Evolutionary conservation across 495 filamentous ascomycete genomes (phyloP).

Genomic region (Stereocaulon alpinum): DNA sequence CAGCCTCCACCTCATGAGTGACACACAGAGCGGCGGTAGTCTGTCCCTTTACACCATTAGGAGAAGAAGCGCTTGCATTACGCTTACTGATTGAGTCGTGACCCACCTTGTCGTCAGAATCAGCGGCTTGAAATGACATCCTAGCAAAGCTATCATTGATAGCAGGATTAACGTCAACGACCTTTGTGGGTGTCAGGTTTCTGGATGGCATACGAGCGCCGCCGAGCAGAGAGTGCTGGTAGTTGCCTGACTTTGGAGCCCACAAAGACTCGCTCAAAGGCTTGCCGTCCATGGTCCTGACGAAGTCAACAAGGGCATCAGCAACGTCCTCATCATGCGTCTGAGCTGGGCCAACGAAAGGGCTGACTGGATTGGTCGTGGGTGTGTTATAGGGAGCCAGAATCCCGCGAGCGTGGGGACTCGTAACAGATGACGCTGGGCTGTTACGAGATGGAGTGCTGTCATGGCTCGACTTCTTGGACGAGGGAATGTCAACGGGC

Average conservation of each 20-base stretch:
- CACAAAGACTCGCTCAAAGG: slow-evolving; percentile 14
- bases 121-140: slow-evolving; percentile 18
- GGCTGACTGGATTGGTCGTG: slow-evolving; percentile 1
- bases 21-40: neutral
- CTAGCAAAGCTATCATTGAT: slow-evolving; percentile 13
- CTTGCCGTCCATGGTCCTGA: slow-evolving; percentile 1
- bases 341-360: neutral
- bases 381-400: slow-evolving; percentile 10
- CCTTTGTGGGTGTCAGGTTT: neutral
- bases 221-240: neutral
- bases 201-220: neutral
- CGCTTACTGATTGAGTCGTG: neutral
- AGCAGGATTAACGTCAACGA: neutral
- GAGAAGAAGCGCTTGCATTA: neutral
- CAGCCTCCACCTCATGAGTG: neutral
- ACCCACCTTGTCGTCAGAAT: neutral
- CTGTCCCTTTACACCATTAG: neutral
- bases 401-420: neutral
- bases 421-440: neutral
- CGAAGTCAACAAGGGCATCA: slow-evolving; percentile 6
- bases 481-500: neutral
- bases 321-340: slow-evolving; percentile 8
- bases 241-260: neutral
- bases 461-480: neutral
- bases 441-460: neutral